These are phyloP conservation scores for Ophiostoma himal-ulmi DNA, from an alignment of 2,329 filamentous ascomycete genomes.

Conservation along the genomic window DNA sequence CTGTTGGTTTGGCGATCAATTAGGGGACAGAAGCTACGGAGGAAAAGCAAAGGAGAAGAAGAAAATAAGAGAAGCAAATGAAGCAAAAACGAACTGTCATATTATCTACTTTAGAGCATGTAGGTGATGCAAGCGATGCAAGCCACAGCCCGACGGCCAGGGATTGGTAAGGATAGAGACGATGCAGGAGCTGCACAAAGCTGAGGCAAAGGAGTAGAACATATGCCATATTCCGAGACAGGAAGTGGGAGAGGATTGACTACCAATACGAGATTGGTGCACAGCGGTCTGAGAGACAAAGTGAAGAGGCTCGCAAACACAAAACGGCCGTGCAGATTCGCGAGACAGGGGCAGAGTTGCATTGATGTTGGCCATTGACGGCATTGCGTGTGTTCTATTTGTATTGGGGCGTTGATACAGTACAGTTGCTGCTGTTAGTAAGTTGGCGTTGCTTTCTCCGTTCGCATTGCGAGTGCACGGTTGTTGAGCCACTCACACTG, in stretches of 20 bases:
- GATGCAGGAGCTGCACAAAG: background rate
- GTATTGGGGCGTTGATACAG: background rate
- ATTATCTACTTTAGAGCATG: background rate
- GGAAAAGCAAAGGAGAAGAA: background rate
- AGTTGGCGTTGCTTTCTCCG: background rate
- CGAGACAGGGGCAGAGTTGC: background rate
- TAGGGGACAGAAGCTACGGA: background rate
- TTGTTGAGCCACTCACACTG: background rate
- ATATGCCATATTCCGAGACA: background rate
- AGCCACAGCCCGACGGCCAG: background rate
- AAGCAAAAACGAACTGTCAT: background rate
- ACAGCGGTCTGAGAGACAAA: background rate
- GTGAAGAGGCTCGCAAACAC: background rate
- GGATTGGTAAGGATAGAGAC: background rate
- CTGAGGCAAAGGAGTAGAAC: background rate
- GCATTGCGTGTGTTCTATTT: background rate
- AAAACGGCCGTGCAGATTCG: background rate
- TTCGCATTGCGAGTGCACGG: conserved; percentile 1
- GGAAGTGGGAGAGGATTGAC: background rate
- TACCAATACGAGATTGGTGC: background rate
- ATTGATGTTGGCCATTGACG: background rate
- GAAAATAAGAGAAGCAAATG: background rate
- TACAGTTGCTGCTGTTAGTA: background rate
- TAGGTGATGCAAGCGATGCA: background rate
- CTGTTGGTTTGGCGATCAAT: background rate